Percentiles rank a stretch among this genome's conserved stretches.
phyloP scores from a whole-genome alignment of 768 basidiomycete genomes.

The Leccinum olivaceopallidum region DNA sequence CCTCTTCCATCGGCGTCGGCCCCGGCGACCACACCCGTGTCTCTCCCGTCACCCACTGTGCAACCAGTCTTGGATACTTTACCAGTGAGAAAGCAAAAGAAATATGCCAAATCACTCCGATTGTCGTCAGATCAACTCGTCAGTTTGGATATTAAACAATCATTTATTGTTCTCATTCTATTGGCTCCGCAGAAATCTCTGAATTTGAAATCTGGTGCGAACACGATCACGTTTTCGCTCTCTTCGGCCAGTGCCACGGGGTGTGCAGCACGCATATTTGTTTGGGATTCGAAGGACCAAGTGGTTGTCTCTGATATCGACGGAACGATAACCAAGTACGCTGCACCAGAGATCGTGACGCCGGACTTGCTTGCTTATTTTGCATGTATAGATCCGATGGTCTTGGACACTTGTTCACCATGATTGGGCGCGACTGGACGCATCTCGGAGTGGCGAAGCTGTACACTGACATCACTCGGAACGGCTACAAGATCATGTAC shows the following conservation, averaged over 20 bases:
- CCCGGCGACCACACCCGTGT: slow-evolving; percentile 46
- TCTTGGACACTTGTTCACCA: slow-evolving; percentile 93
- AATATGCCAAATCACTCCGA: slow-evolving; percentile 89
- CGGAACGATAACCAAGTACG: slow-evolving; percentile 97
- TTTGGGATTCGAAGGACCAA: slow-evolving; percentile 91
- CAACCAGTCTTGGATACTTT: slow-evolving; percentile 27
- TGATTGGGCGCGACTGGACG: slow-evolving; percentile 98
- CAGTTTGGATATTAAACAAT: slow-evolving; percentile 25
- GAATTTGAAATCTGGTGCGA: slow-evolving; percentile 81
- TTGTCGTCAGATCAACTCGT: slow-evolving; percentile 95
- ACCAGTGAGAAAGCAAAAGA: slow-evolving; percentile 37
- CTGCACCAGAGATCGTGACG: background rate
- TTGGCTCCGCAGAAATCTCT: slow-evolving; percentile 66
- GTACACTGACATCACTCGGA: slow-evolving; percentile 92
- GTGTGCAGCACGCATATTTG: slow-evolving; percentile 90
- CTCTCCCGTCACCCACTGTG: slow-evolving; percentile 23
- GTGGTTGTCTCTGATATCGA: slow-evolving; percentile 98
- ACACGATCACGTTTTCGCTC: slow-evolving; percentile 91
- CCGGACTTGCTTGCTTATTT: background rate
- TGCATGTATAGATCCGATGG: slow-evolving; percentile 76
- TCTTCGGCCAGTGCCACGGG: slow-evolving; percentile 79
- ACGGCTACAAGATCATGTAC: slow-evolving; percentile 98
- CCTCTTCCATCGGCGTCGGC: slow-evolving; percentile 41
- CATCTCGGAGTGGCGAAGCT: slow-evolving; percentile 96
- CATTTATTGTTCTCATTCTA: background rate